These are phyloP conservation scores for Cryphonectria nitschkei DNA, from an alignment of 2,329 filamentous ascomycete genomes.

Conservation along the genomic window DNA sequence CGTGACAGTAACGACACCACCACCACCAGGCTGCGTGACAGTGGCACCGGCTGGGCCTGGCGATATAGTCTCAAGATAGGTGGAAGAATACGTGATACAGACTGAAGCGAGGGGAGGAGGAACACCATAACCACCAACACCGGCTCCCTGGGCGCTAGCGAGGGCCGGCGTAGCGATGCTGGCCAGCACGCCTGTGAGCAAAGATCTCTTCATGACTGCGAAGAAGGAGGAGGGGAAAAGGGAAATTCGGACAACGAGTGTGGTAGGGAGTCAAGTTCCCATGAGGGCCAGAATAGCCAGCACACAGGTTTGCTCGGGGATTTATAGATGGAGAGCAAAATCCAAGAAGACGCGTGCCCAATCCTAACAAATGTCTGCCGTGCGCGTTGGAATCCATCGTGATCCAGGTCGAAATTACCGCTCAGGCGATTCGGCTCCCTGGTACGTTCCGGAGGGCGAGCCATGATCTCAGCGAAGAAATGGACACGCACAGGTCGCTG, in stretches of 20 bases:
- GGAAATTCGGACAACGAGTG: neutral
- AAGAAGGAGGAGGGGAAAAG: neutral
- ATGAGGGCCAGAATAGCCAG: neutral
- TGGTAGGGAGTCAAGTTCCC: neutral
- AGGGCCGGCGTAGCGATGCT: neutral
- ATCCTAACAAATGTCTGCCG: neutral
- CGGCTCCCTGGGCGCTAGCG: neutral
- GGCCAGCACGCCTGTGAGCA: neutral
- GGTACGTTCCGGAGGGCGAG: conserved; percentile 3
- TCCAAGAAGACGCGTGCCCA: neutral
- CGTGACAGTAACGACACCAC: neutral
- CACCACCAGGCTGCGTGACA: neutral
- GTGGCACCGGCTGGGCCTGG: neutral
- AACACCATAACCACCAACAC: neutral
- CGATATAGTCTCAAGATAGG: neutral
- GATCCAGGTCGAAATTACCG: neutral
- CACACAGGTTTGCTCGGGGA: neutral
- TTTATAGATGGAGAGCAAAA: neutral
- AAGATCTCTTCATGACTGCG: neutral
- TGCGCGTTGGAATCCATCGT: conserved; percentile 5
- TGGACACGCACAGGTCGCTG: neutral
- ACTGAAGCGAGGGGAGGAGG: neutral
- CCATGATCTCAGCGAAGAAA: conserved; percentile 5
- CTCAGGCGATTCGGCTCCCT: neutral
- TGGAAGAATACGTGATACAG: neutral